Percentiles rank a stretch among this genome's conserved stretches.
phyloP scores from a whole-genome alignment of 2,329 filamentous ascomycete species.

The Ascochyta fabae region DNA sequence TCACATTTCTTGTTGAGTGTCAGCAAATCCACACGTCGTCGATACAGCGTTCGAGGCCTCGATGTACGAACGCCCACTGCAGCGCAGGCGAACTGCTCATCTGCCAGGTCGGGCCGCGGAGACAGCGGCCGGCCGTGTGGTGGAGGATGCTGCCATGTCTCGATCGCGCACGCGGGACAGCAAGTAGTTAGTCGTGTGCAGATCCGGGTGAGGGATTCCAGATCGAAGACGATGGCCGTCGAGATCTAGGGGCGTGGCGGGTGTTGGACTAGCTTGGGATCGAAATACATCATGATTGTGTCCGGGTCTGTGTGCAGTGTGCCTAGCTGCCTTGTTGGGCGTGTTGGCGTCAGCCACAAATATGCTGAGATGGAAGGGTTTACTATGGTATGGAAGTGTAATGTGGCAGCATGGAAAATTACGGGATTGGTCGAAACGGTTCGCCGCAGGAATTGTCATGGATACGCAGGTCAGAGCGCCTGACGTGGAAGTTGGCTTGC shows the following conservation, averaged over 20 bases:
- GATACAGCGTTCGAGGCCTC: background rate
- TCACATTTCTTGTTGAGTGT: no score
- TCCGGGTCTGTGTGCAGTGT: background rate
- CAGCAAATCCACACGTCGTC: no score
- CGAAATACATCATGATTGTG: slow-evolving; percentile 8
- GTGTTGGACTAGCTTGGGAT: background rate
- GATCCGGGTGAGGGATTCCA: slow-evolving; percentile 3
- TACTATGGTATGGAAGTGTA: background rate
- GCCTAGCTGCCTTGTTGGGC: slow-evolving; percentile 10
- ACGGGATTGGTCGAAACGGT: background rate
- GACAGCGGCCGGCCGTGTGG: background rate
- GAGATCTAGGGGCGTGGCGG: background rate
- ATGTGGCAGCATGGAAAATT: background rate
- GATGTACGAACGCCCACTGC: background rate
- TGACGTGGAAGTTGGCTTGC: background rate
- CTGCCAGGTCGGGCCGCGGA: background rate
- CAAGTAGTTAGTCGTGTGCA: background rate
- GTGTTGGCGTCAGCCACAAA: slow-evolving; percentile 1
- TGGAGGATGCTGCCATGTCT: slow-evolving; percentile 1
- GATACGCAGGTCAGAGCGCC: background rate
- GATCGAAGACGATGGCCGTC: slow-evolving; percentile 1
- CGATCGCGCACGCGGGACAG: background rate
- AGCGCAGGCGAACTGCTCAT: background rate
- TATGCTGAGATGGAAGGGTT: background rate
- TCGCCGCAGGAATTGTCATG: background rate